Evolutionary conservation across 2,329 filamentous ascomycete species (phyloP).

Genomic region (Lecanosticta acicola): DNA sequence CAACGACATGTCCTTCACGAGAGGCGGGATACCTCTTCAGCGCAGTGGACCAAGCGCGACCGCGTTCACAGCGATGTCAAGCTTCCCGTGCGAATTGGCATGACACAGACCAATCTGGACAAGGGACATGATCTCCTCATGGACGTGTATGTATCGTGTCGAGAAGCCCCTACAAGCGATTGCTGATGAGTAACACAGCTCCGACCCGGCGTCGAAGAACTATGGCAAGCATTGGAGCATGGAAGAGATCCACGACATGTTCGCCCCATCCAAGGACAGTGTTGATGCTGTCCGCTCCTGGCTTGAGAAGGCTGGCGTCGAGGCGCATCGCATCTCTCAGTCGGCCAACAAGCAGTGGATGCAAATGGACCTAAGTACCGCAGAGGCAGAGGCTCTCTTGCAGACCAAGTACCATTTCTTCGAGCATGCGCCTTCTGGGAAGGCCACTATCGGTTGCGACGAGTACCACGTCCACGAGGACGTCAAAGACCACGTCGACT

Average conservation of each 20-base stretch:
- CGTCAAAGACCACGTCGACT: constrained; percentile 48
- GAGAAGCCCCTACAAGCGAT: not conserved
- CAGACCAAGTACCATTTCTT: constrained; percentile 53
- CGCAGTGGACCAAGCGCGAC: constrained; percentile 37
- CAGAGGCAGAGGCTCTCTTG: constrained; percentile 36
- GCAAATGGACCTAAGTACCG: constrained; percentile 39
- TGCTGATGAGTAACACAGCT: not conserved
- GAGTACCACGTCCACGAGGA: constrained; percentile 44
- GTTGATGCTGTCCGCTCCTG: constrained; percentile 36
- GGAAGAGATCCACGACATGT: constrained; percentile 38
- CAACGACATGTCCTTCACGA: constrained; percentile 41
- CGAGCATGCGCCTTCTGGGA: constrained; percentile 51
- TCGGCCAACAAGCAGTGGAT: constrained; percentile 37
- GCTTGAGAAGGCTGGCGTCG: constrained; percentile 33
- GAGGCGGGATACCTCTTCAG: constrained; percentile 33
- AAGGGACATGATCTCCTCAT: constrained; percentile 18
- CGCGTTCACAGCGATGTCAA: constrained; percentile 25
- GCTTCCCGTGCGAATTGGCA: constrained; percentile 27
- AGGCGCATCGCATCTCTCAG: constrained; percentile 30
- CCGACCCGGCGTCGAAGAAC: constrained; percentile 24
- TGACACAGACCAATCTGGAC: constrained; percentile 18
- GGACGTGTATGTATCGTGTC: constrained; percentile 6
- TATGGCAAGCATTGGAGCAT: constrained; percentile 39
- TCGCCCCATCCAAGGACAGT: constrained; percentile 34
- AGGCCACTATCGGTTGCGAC: constrained; percentile 36